Evolutionary conservation across 2,329 filamentous ascomycete genomes (phyloP).

Genomic region (Talaromyces sp.): DNA sequence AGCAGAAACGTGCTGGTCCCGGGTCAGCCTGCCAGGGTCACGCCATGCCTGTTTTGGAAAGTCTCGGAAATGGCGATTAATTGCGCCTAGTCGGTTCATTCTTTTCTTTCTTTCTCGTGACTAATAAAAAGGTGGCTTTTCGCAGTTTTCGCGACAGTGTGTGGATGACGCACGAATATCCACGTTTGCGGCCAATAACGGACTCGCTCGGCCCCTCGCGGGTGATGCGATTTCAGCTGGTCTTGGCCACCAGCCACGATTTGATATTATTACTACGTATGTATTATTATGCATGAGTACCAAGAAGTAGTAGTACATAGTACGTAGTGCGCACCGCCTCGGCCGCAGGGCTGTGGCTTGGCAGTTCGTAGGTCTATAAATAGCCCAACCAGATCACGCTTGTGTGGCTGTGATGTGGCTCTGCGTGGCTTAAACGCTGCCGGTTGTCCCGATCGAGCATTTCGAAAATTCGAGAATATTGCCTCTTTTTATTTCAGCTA

Average conservation of each 20-base stretch:
- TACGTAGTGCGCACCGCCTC: background rate
- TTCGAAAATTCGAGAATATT: background rate
- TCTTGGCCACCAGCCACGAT: background rate
- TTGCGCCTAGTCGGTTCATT: background rate
- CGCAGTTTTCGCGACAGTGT: no score
- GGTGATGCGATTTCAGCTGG: background rate
- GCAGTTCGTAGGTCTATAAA: background rate
- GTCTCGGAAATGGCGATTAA: background rate
- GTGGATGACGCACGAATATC: background rate
- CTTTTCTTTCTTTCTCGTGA: background rate
- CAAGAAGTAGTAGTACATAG: no score
- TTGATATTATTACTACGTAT: background rate
- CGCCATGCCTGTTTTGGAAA: background rate
- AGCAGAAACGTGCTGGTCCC: conserved; percentile 1
- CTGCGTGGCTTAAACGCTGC: background rate
- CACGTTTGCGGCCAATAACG: background rate
- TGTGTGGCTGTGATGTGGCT: background rate
- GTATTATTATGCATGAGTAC: background rate
- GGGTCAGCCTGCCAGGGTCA: conserved; percentile 4
- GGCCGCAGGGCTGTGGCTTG: conserved; percentile 4
- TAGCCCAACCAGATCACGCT: background rate
- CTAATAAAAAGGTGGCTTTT: background rate
- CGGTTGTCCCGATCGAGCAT: background rate
- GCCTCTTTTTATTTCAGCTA: background rate
- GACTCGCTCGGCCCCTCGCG: background rate